Percentiles rank a stretch among this genome's conserved stretches.
phyloP scores from a whole-genome alignment of 129 eudicot genomes.

The Chrysanthemum lavandulifolium region DNA sequence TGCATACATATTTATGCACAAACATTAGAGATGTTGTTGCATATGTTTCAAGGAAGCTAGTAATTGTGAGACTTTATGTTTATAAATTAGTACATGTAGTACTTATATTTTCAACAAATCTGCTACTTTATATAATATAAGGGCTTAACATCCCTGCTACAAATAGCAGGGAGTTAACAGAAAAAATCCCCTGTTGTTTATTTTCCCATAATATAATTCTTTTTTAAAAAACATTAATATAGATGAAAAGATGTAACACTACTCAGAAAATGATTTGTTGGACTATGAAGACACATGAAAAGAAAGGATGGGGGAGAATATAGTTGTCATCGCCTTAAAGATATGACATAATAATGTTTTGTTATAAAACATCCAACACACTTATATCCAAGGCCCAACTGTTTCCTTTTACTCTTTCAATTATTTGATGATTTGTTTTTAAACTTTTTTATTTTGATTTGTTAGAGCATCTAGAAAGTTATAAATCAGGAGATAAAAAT shows the following conservation, averaged over 20 bases:
- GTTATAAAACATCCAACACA: conserved; percentile 23
- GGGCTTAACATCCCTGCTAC: no score
- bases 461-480: not conserved
- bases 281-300: conserved; percentile 24
- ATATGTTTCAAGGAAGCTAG: no score
- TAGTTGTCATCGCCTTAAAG: conserved; percentile 26
- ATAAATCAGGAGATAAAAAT: not conserved
- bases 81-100: no score
- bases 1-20: no score
- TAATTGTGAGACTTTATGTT: no score
- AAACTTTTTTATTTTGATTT: not conserved
- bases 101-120: no score
- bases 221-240: not conserved
- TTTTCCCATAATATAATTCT: no score
- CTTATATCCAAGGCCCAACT: conserved; percentile 32
- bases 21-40: no score
- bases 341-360: conserved; percentile 20
- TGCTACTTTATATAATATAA: no score
- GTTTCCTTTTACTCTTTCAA: not conserved
- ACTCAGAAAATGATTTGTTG: not conserved
- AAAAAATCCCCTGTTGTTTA: no score
- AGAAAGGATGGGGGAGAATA: conserved; percentile 26
- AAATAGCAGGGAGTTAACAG: no score
- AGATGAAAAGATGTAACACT: conserved; percentile 3
- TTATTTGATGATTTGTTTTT: not conserved